phyloP scores from a whole-genome alignment of 2,329 filamentous ascomycete genomes.

The Aureobasidium sp. region DNA sequence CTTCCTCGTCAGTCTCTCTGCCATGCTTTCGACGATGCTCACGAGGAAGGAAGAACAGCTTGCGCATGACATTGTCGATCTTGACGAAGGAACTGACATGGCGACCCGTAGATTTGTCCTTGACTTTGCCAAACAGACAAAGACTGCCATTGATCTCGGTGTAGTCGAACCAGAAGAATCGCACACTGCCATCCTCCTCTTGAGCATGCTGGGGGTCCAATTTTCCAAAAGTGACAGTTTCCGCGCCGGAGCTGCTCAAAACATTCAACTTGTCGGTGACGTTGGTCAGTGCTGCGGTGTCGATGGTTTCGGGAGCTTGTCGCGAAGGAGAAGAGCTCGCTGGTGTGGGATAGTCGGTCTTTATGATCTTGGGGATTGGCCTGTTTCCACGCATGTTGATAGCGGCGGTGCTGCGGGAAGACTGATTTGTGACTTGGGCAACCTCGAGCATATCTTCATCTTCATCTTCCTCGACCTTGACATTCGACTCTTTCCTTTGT shows the following conservation, averaged over 20 bases:
- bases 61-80: slow-evolving; percentile 86
- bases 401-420: slow-evolving; percentile 57
- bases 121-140: slow-evolving; percentile 92
- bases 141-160: slow-evolving; percentile 85
- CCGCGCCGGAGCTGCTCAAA: slow-evolving; percentile 62
- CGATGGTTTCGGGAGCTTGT: slow-evolving; percentile 48
- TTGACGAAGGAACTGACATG: slow-evolving; percentile 94
- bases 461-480: slow-evolving; percentile 60
- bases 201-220: slow-evolving; percentile 75
- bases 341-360: slow-evolving; percentile 62
- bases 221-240: slow-evolving; percentile 65
- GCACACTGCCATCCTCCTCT: slow-evolving; percentile 86
- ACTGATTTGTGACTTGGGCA: slow-evolving; percentile 62
- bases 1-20: slow-evolving; percentile 64
- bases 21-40: slow-evolving; percentile 54
- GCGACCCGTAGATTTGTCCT: slow-evolving; percentile 71
- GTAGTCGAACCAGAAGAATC: slow-evolving; percentile 97
- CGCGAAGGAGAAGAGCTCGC: slow-evolving; percentile 69
- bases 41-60: slow-evolving; percentile 86
- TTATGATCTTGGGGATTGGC: slow-evolving; percentile 66
- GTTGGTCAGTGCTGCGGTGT: slow-evolving; percentile 81
- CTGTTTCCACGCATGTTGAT: slow-evolving; percentile 81
- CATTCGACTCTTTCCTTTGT: slow-evolving; percentile 45
- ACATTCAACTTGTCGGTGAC: slow-evolving; percentile 83
- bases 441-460: slow-evolving; percentile 83